Percentiles rank a stretch among this genome's conserved stretches.
phyloP scores from a whole-genome alignment of 208 protist genomes.

The Vickermania spadyakhi region DNA sequence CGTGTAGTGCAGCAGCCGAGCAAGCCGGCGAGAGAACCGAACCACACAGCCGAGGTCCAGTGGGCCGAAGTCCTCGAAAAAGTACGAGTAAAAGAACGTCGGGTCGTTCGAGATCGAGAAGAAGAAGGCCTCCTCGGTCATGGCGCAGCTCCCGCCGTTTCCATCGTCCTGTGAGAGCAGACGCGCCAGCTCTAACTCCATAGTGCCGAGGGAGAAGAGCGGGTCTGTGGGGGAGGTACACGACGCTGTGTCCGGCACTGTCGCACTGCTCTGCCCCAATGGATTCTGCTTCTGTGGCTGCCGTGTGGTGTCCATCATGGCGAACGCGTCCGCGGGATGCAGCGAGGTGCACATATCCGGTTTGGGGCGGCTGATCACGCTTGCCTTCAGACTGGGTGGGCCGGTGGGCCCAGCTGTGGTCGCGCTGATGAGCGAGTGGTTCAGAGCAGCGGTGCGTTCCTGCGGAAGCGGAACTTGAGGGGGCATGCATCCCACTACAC shows the following conservation, averaged over 20 bases:
- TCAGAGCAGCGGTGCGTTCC: too few relatives aligned
- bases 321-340: not conserved
- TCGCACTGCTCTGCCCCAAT: not conserved
- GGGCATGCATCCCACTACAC: too few relatives aligned
- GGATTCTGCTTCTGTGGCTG: not conserved
- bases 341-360: constrained; percentile 2
- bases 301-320: not conserved
- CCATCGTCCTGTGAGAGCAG: constrained; percentile 6
- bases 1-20: constrained; percentile 18
- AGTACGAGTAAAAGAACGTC: constrained; percentile 77
- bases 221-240: not conserved
- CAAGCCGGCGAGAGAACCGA: constrained; percentile 53
- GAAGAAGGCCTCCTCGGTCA: constrained; percentile 10
- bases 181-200: constrained; percentile 2
- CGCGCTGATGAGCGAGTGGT: not conserved
- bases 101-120: constrained; percentile 23
- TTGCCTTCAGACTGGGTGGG: not conserved
- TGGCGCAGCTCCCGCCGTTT: constrained; percentile 2
- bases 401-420: not conserved
- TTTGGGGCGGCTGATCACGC: not conserved
- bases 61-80: constrained; percentile 92
- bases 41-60: constrained; percentile 74
- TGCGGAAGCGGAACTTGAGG: not conserved
- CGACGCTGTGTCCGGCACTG: not conserved
- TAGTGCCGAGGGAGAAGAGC: not conserved